Base-by-base conservation (phyloP, 2,329 filamentous ascomycete species). In the Aureobasidium sp. region DNA sequence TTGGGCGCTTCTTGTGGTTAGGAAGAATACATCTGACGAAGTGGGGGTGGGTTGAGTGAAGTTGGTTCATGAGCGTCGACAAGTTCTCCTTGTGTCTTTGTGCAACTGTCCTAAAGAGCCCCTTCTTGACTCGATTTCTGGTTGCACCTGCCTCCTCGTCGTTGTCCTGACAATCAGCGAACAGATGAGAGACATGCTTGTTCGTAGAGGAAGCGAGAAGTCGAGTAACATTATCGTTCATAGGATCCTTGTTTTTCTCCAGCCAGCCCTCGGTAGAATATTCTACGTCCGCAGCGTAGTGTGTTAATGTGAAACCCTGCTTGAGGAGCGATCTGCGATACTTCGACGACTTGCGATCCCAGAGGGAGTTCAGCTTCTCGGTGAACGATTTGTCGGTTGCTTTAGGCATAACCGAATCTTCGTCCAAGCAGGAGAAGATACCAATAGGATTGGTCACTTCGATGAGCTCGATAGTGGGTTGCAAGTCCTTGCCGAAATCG, bases 351-450 rank as follows among this genome's bases (percentile, higher is more conserved):
- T 97, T 97, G 71, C 92, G 91, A 72, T 97, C 92, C 94, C 95
- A 99, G 1, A 99, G 77, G 0, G 88, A 88, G 75, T 99, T 90
- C n/a, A 99, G 81, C 75, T 99, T 99, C 69, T 99, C 95, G 0
- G 93, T 97, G 70, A 99, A 99, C 8, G 89, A 91, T 74, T 90
- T 93, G 74, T 99, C 95, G 1, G 93, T 97, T 3, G 94, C 94
- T 75, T 97, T 99, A 36, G 94, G 94, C 94, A 99, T 99, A 36
- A 99, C 95, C 52, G 88, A 94, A 75, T 99, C 94, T 75, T 99
- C 94, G 67, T 99, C 94, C 16, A 99, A 81, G 70, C 95, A 99
- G 0, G 94, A 97, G 75, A 99, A 99, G 69, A 99, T 96, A 78
- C 94, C 95, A 62, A 99, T 99, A 0, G 94, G 94, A 68, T 99